Evolutionary conservation across 148 eudicot genomes (phyloP), one percentile per base, ranked within the genome.

Genomic region (Suaeda aralocaspica): DNA sequence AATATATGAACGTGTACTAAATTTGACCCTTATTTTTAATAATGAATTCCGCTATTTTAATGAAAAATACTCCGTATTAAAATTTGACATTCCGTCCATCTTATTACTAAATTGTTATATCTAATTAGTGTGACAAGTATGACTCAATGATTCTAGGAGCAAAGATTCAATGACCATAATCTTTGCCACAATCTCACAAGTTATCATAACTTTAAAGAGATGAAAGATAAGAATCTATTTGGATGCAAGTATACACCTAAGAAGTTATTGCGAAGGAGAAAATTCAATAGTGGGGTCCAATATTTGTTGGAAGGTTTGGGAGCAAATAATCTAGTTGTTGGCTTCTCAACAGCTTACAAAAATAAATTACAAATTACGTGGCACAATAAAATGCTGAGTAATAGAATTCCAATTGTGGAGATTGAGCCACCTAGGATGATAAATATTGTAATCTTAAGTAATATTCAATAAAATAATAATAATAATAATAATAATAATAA

Each of bases 281-380:
- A n/a, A n/a, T n/a, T n/a, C 49, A 21, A 46, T 30, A 0, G 73
- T 66, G 59, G 84, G 84, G 6, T 72, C 83, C 69, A 29, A 46
- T 12, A 42, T 61, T 81, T 75, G 86, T 86, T 83, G 82, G 80
- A 78, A 74, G 67, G 75, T 79, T 75, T 49, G 80, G 89, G 74
- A 78, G 85, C 87, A 86, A 66, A 77, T 77, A 24, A 64, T 57
- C 28, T 53, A 73, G 68, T 74, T 72, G 80, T 78, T 80, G 72
- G 71, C 60, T 68, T 48, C 55, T 12, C 33, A 49, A 36, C 25
- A n/a, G 18, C 6, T 52, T 8, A 70, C 25, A 31, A n/a, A n/a
- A n/a, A 62, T 21, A 7, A 9, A 5, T 4, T 2, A 1, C n/a
- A 15, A 0, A 53, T 55, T 77, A 79, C 78, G 84, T 70, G 74